These are phyloP conservation scores for Lophiostoma macrostomum DNA, from an alignment of 495 filamentous ascomycete species.

Conservation along the genomic window DNA sequence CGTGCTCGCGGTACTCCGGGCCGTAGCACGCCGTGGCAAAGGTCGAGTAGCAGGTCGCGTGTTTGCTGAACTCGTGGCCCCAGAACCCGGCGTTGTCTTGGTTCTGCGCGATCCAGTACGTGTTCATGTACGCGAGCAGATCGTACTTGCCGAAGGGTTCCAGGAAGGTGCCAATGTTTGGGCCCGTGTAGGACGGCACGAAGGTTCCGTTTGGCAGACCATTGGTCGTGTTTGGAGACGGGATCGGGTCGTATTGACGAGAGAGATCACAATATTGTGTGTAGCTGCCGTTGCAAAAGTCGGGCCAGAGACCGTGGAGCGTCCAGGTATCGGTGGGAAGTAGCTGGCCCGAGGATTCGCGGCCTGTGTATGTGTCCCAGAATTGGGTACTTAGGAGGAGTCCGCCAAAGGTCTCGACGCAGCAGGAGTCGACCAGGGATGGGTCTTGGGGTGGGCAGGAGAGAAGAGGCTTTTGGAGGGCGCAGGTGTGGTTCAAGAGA, in stretches of 20 bases:
- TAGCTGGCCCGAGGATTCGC: slow-evolving; percentile 48
- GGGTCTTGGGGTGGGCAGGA: slow-evolving; percentile 49
- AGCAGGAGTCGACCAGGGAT: slow-evolving; percentile 49
- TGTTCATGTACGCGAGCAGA: slow-evolving; percentile 51
- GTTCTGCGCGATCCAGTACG: slow-evolving; percentile 47
- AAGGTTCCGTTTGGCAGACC: slow-evolving; percentile 41
- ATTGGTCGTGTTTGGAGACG: slow-evolving; percentile 52
- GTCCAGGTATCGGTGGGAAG: slow-evolving; percentile 48
- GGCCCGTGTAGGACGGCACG: slow-evolving; percentile 48
- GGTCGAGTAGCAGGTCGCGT: slow-evolving; percentile 54
- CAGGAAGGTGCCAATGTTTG: slow-evolving; percentile 47
- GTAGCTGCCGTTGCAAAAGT: slow-evolving; percentile 49
- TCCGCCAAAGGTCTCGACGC: slow-evolving; percentile 52
- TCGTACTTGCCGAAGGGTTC: slow-evolving; percentile 46
- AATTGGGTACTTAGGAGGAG: slow-evolving; percentile 51
- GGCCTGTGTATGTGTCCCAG: slow-evolving; percentile 53
- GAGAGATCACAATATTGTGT: slow-evolving; percentile 55
- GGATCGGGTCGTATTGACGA: slow-evolving; percentile 52
- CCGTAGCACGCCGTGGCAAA: slow-evolving; percentile 53
- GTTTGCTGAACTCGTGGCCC: slow-evolving; percentile 57
- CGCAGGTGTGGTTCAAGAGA: slow-evolving; percentile 45
- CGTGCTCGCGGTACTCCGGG: slow-evolving; percentile 42
- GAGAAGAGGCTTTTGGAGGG: slow-evolving; percentile 39
- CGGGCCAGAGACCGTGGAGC: slow-evolving; percentile 54
- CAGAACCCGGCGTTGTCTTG: slow-evolving; percentile 49